A percentile compares a stretch with the other conserved stretches of the same genome.
phyloP scores from a whole-genome alignment of 129 eudicot genomes.

The Flaveria brownii region DNA sequence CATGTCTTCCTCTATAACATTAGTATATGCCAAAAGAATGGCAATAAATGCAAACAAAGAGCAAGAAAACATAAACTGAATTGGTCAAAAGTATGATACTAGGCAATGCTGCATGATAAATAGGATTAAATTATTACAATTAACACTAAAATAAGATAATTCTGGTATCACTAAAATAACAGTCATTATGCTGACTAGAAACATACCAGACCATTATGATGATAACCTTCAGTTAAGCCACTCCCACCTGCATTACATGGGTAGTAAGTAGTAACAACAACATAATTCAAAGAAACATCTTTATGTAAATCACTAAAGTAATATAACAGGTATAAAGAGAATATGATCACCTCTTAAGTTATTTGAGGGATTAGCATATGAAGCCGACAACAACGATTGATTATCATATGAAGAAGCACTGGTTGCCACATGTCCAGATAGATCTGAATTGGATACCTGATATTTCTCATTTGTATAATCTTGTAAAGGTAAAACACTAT shows the following conservation, averaged over 20 bases:
- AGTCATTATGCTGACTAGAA: constrained; percentile 8
- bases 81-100: constrained; percentile 6
- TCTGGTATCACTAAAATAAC: no score
- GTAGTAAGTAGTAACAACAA: constrained; percentile 9
- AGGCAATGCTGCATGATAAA: not conserved
- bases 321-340: not conserved
- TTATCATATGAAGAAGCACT: constrained; percentile 39
- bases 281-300: not conserved
- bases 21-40: constrained; percentile 28
- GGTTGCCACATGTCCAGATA: constrained; percentile 37
- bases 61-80: constrained; percentile 1
- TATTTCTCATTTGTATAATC: constrained; percentile 80
- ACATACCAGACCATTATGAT: constrained; percentile 53
- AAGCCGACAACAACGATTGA: constrained; percentile 33
- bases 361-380: constrained; percentile 22
- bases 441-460: constrained; percentile 61
- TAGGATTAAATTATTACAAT: not conserved
- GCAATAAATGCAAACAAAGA: constrained; percentile 23
- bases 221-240: constrained; percentile 28
- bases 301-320: not conserved
- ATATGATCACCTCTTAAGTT: constrained; percentile 39
- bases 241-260: constrained; percentile 42
- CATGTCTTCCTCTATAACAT: constrained; percentile 33
- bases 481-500: constrained; percentile 95
- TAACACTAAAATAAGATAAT: not conserved